Base-by-base conservation (phyloP, 495 filamentous ascomycete genomes). In the Lophiotrema nucula region DNA sequence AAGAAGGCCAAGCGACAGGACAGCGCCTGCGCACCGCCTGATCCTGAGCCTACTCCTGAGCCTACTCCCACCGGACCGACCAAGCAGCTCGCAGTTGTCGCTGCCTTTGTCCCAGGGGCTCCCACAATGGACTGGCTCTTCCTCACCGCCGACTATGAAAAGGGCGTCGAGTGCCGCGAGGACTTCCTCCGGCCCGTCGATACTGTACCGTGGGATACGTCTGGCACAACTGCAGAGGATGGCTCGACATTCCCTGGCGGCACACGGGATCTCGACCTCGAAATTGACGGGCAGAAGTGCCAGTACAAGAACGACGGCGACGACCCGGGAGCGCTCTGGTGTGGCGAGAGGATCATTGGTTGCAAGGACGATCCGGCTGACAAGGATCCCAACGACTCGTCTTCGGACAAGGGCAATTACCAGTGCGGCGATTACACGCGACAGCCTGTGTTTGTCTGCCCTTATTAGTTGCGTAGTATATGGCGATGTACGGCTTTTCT, bases 251-350 rank as follows among this genome's bases (percentile, higher is more conserved):
- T 43, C 39, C 39, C 39, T 21, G 18, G 10, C 39, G 39, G 39
- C 39, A 43, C 39, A 19, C 39, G 39, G 19, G 39, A 43, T 21
- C 39, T 43, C 39, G 39, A 43, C 39, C 39, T 43, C 39, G 19
- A 13, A 13, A 43, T 43, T 43, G 39, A 43, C 39, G 39, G 39
- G 39, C 39, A 43, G 39, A 43, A 43, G 39, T 43, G 39, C 39
- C 39, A 43, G 39, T 43, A 43, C 39, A 43, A 43, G 39, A 43
- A 43, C 39, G 39, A 43, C 39, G 39, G 39, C 39, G 39, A 43
- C 39, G 19, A 43, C 39, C 39, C 39, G 39, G 39, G 39, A 21
- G 39, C 39, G 39, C 39, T 43, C 39, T 43, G 39, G 39, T 43
- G 39, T 43, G 39, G 39, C 39, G 39, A 43, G 39, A 43, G 39